Base-by-base conservation (phyloP, 495 filamentous ascomycete genomes). In the Penicillium macrosclerotiorum region DNA sequence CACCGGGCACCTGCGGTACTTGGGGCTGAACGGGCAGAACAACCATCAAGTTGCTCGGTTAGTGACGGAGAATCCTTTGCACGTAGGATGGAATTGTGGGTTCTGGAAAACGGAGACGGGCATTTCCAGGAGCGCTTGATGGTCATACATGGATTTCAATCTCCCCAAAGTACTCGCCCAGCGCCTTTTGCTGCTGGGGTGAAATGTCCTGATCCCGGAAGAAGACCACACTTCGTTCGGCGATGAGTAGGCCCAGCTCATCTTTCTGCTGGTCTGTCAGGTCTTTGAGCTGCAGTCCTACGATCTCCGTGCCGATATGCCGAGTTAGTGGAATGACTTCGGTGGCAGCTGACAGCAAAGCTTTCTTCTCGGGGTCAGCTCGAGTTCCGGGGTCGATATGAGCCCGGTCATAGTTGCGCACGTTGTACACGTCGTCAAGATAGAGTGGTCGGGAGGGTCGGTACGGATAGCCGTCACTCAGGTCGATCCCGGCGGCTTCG, bases 221-320 rank as follows among this genome's bases (percentile, higher is more conserved):
- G 63, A 90, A 88, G 24, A 89, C 85, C 8, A 90, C 84, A 43
- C 82, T 84, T 22, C 86, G 68, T 60, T 87, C 83, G 3, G 85
- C 83, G 47, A 89, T 83, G 41, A 88, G 61, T 20, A 89, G 65
- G 0, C 77, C 85, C n/a, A 89, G 65, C 53, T 89, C 85, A 56
- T 87, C 84, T 41, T 73, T 81, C 45, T 88, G 83, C 60, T 82
- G 74, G 34, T 79, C 67, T 0, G 78, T 85, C 25, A 88, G 64
- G 42, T 87, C 82, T 43, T 85, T 87, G 19, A 87, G 61, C 38
- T 88, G 83, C 7, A 87, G 52, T 0, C 83, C 85, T 12, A 83
- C 80, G 42, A 87, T 83, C 51, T 88, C 84, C 3, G 84, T 87
- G 9, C 85, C 84, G 57, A 87, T 87, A 52, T 86, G 76, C 14